Evolutionary conservation across 2,329 filamentous ascomycete species (phyloP).

Genomic region (Lachnellula hyalina): DNA sequence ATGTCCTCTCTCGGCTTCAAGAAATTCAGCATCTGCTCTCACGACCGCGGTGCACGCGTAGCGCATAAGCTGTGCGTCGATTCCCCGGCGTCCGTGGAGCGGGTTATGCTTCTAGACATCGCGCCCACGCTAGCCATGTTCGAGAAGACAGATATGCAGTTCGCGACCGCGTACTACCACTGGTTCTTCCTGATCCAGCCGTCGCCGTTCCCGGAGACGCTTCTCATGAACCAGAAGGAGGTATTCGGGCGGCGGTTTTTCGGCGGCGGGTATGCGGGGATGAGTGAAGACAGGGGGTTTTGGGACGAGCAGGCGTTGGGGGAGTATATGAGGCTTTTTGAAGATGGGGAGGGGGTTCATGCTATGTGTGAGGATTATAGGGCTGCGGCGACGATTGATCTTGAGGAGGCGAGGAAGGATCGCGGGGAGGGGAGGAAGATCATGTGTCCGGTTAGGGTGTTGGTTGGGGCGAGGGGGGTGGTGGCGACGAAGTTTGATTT

Average conservation of each 20-base stretch:
- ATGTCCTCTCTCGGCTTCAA: conserved; percentile 40
- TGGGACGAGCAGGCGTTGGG: conserved; percentile 21
- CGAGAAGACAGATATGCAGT: conserved; percentile 36
- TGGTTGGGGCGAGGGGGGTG: conserved; percentile 46
- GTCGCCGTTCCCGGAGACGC: conserved; percentile 44
- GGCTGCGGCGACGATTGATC: conserved; percentile 46
- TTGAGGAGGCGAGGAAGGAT: conserved; percentile 45
- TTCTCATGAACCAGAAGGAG: conserved; percentile 36
- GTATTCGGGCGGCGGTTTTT: conserved; percentile 37
- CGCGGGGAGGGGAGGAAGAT: conserved; percentile 39
- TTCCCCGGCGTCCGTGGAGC: conserved; percentile 28
- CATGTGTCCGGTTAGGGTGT: conserved; percentile 40
- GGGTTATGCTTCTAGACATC: conserved; percentile 46
- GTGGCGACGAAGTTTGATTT: conserved; percentile 47
- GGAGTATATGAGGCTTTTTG: conserved; percentile 19
- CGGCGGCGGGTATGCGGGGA: conserved; percentile 31
- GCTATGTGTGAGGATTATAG: conserved; percentile 53
- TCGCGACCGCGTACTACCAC: conserved; percentile 50
- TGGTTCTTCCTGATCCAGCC: conserved; percentile 55
- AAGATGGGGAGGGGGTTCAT: conserved; percentile 38
- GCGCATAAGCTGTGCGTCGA: conserved; percentile 50
- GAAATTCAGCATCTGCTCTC: conserved; percentile 45
- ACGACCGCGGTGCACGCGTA: conserved; percentile 53
- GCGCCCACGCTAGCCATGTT: conserved; percentile 52
- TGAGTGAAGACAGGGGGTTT: conserved; percentile 26